phyloP scores from a whole-genome alignment of 495 filamentous ascomycete species.

The Tetracladium setigerum region DNA sequence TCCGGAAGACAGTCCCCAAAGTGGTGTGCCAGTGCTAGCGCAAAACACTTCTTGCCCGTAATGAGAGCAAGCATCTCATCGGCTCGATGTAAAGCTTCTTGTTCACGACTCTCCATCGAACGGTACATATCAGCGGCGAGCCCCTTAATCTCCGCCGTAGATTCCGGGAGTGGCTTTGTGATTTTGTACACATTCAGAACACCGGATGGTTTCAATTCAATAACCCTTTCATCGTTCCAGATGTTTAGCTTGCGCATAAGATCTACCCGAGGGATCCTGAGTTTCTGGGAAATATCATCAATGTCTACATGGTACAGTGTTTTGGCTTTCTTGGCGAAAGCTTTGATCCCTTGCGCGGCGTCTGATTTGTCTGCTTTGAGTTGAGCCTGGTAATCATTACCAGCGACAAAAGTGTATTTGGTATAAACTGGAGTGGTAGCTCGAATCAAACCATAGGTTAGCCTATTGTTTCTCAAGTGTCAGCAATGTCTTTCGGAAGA shows the following conservation, averaged over 20 bases:
- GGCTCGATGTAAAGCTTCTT: constrained; percentile 37
- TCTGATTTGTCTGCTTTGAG: constrained; percentile 22
- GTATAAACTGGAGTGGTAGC: constrained; percentile 48
- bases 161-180: constrained; percentile 34
- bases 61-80: constrained; percentile 42
- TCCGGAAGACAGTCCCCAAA: constrained; percentile 44
- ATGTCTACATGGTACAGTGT: constrained; percentile 38
- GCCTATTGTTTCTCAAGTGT: constrained; percentile 36
- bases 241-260: constrained; percentile 42
- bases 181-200: constrained; percentile 43
- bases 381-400: constrained; percentile 14
- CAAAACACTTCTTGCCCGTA: constrained; percentile 38
- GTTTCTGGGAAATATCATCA: constrained; percentile 18
- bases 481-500: constrained; percentile 36
- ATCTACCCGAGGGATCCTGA: constrained; percentile 28
- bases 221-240: constrained; percentile 32
- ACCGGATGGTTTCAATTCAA: constrained; percentile 39
- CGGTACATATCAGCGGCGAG: constrained; percentile 36
- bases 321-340: constrained; percentile 19
- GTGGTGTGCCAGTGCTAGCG: constrained; percentile 38
- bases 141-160: constrained; percentile 24
- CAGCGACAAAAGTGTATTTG: constrained; percentile 38
- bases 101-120: constrained; percentile 40
- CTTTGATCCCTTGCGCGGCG: constrained; percentile 30
- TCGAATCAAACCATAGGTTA: constrained; percentile 44